Percentiles rank a stretch among this genome's conserved stretches.
phyloP scores from a whole-genome alignment of 306 rosid species.

The Glycine latifolia region DNA sequence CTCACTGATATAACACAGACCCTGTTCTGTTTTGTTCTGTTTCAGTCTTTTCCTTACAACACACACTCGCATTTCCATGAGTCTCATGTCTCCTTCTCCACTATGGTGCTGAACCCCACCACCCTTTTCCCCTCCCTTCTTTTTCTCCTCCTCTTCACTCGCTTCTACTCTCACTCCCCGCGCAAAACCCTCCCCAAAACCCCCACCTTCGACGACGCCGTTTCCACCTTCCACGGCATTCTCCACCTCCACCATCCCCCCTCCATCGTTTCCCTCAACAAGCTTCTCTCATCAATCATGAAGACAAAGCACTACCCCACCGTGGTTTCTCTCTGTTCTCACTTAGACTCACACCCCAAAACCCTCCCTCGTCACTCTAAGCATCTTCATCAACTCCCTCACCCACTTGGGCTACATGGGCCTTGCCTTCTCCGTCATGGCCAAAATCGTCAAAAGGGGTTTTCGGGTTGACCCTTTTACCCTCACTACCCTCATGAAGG shows the following conservation, averaged over 20 bases:
- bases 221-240: slow-evolving; percentile 42
- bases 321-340: slow-evolving; percentile 35
- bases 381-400: slow-evolving; percentile 42
- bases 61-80: not conserved
- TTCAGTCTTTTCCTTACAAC: not conserved
- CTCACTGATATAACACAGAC: not conserved
- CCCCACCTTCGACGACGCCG: slow-evolving; percentile 25
- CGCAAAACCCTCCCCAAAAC: not conserved
- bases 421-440: slow-evolving; percentile 42
- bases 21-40: not conserved
- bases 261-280: slow-evolving; percentile 30
- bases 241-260: slow-evolving; percentile 40
- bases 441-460: slow-evolving; percentile 47
- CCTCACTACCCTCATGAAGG: slow-evolving; percentile 41
- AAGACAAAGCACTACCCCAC: slow-evolving; percentile 33
- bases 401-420: slow-evolving; percentile 50
- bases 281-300: slow-evolving; percentile 36
- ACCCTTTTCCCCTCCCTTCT: not conserved
- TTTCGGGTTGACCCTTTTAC: slow-evolving; percentile 26
- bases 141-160: slow-evolving; percentile 2
- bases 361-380: slow-evolving; percentile 44
- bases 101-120: slow-evolving; percentile 23
- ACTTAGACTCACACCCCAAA: slow-evolving; percentile 17
- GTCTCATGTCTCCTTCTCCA: not conserved
- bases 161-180: slow-evolving; percentile 28